Conservation (phyloP, 2,329 filamentous ascomycete species). For the Sporothrix curviconia region DNA sequence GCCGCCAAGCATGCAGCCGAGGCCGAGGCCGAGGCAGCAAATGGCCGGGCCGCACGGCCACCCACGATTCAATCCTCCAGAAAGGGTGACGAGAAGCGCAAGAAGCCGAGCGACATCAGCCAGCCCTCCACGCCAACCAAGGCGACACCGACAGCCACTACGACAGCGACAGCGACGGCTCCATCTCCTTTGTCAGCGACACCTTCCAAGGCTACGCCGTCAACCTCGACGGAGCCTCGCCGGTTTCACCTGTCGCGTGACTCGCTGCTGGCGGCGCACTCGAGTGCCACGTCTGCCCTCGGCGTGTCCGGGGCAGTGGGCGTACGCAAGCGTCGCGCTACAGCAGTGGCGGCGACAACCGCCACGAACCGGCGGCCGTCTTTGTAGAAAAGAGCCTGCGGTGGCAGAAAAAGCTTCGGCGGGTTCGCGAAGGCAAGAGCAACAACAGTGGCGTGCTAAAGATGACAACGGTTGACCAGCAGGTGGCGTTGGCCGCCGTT, state of each 20-base stretch:
- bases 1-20: conserved; percentile 12
- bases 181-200: neutral
- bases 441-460: neutral
- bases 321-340: conserved; percentile 35
- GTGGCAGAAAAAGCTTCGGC: neutral
- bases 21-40: conserved; percentile 23
- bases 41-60: conserved; percentile 20
- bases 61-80: conserved; percentile 41
- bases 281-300: conserved; percentile 27
- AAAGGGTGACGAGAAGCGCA: conserved; percentile 31
- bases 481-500: neutral
- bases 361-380: conserved; percentile 32
- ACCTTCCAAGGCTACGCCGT: neutral
- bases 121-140: neutral
- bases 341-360: conserved; percentile 11
- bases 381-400: conserved; percentile 49
- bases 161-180: neutral
- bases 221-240: conserved; percentile 33
- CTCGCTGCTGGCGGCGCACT: conserved; percentile 19
- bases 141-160: neutral
- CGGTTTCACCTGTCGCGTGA: conserved; percentile 48
- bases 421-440: neutral
- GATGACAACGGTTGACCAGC: neutral
- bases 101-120: neutral
- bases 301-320: conserved; percentile 24